Evolutionary conservation across 192 early-diverging fungal genomes (phyloP), one percentile per base, ranked within the genome.

Genomic region (Umbelopsis sp.): DNA sequence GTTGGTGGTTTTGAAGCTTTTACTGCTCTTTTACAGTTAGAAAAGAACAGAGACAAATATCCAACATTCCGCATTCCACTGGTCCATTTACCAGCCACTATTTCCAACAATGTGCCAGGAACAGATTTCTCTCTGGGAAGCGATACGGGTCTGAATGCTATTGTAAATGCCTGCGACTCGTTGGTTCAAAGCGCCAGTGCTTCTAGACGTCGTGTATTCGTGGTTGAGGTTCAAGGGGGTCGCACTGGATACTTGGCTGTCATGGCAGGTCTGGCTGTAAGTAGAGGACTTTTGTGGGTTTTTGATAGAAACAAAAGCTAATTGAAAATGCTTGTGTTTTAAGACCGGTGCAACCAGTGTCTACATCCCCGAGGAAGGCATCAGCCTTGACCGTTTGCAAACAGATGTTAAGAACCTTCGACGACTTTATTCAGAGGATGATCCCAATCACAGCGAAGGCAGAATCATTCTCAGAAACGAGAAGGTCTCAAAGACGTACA

Each of bases 31-130:
- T 67, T 94, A 7, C 84, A 88, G 49, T 79, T 99, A 74, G 84
- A 88, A 67, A 78, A 86, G 21, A 87, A 86, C 47, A 81, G 97
- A 49, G n/a, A 69, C 5, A 78, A 89, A 72, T 99, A 95, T 74
- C 97, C 97, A 46, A 91, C 94, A 2, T 91, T 99, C 78, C 90
- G 91, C 73, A 97, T 99, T 72, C 97, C 97, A 1, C 95, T 97
- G 82, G 87, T 91, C 22, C 86, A 93, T 66, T 81, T 99, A 9
- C 97, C 97, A 7, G 97, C 97, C 13, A 99, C 97, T 0, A 90
- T 99, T 67, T 94, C 92, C 37, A 99, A 99, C 84, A 99, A 99
- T 74, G 96, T 99, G 12, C 97, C 97, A 3, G 97, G 96, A 15
- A 97, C 97, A 0, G 96, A 99, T 76, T 95, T 86, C 75, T 95